These are phyloP conservation scores for Anthracocystis walkeri DNA, from an alignment of 1,284 basidiomycete species.

Conservation along the genomic window DNA sequence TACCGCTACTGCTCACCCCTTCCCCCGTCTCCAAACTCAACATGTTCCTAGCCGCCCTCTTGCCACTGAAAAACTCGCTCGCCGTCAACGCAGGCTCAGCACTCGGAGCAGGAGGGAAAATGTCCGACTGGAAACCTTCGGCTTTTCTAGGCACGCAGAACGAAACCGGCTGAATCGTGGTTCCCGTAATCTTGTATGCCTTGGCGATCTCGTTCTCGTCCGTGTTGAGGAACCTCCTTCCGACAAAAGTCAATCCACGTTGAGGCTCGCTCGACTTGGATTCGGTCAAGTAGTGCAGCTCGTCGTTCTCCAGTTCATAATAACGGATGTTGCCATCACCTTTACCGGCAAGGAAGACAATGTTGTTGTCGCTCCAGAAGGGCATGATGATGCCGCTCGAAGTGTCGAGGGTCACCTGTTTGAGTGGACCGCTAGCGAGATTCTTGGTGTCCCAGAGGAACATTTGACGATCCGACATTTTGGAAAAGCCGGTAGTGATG, in stretches of 20 bases:
- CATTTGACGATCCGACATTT: constrained; percentile 91
- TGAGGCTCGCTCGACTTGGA: constrained; percentile 92
- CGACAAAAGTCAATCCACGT: constrained; percentile 95
- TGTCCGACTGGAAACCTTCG: constrained; percentile 90
- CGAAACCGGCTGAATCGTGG: constrained; percentile 84
- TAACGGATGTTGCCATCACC: constrained; percentile 71
- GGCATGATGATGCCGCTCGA: constrained; percentile 91
- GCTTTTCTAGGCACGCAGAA: constrained; percentile 94
- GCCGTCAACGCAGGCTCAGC: constrained; percentile 83
- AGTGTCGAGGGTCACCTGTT: constrained; percentile 59
- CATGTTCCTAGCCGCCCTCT: constrained; percentile 74
- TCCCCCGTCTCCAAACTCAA: constrained; percentile 72
- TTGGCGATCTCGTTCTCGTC: constrained; percentile 94
- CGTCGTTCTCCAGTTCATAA: constrained; percentile 92
- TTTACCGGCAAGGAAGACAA: constrained; percentile 85
- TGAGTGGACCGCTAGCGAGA: constrained; percentile 49
- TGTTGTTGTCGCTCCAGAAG: constrained; percentile 84
- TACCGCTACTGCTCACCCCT: constrained; percentile 20
- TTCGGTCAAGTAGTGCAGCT: constrained; percentile 77
- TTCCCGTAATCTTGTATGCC: constrained; percentile 87
- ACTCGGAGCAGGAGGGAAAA: constrained; percentile 90
- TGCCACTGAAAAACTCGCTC: constrained; percentile 84
- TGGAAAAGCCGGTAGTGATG: constrained; percentile 91
- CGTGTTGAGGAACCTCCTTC: constrained; percentile 86
- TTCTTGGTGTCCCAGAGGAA: constrained; percentile 72